Conservation (phyloP, 2,329 filamentous ascomycete species). For the Beauveria scarabaeidicola region DNA sequence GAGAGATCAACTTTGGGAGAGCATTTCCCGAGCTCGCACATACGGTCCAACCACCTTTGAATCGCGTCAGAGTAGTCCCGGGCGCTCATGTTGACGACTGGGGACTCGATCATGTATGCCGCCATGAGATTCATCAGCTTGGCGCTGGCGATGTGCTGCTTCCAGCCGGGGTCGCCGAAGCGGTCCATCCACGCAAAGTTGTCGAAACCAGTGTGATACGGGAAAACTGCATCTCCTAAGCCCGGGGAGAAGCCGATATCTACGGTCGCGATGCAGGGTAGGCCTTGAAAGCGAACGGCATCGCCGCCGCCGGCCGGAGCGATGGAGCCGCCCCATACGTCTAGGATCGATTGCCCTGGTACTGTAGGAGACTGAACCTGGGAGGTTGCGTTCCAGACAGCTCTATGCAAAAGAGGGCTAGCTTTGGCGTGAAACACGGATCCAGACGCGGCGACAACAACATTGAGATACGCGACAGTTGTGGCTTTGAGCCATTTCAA, state of each 20-base stretch:
- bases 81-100: constrained; percentile 31
- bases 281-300: constrained; percentile 35
- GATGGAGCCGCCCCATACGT: constrained; percentile 33
- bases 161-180: constrained; percentile 59
- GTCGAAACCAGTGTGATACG: constrained; percentile 81
- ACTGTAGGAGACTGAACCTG: constrained; percentile 49
- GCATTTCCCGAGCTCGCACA: constrained; percentile 21
- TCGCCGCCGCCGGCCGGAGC: constrained; percentile 51
- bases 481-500: constrained; percentile 64
- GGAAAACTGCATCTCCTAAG: constrained; percentile 49
- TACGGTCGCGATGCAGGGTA: constrained; percentile 58
- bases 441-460: constrained; percentile 60
- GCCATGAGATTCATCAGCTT: constrained; percentile 35
- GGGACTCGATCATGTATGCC: constrained; percentile 29
- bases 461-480: constrained; percentile 70
- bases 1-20: constrained; percentile 26
- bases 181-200: constrained; percentile 76
- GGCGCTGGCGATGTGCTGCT: constrained; percentile 51
- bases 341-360: constrained; percentile 31
- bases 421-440: constrained; percentile 47
- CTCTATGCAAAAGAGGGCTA: constrained; percentile 59
- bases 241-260: constrained; percentile 34
- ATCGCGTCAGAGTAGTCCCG: constrained; percentile 33
- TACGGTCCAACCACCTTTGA: constrained; percentile 25
- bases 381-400: constrained; percentile 53